Base-by-base conservation (phyloP, 345 rosid species). In the Sonneratia caseolaris region DNA sequence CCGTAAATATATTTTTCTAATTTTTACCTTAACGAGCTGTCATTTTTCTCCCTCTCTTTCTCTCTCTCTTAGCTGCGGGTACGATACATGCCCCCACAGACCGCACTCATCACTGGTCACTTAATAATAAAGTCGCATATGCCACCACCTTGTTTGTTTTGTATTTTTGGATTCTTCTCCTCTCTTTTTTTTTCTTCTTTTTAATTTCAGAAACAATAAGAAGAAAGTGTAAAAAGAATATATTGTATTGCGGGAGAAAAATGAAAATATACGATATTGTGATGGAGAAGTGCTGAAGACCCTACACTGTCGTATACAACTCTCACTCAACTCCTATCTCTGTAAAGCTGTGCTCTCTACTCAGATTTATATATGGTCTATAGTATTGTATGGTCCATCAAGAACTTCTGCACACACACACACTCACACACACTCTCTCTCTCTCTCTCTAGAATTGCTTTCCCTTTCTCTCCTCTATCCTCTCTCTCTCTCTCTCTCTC, bases 381-480 rank as follows among this genome's bases (percentile, higher is more conserved):
- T 37, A 40, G 27, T 59, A 4, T n/a, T n/a, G 82, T 74, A 86
- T 86, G 89, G 89, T 86, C 92, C 88, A 73, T 77, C 47, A 57
- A 57, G 19, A 59, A 62, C 67, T 74, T 68, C 78, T 78, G 80
- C 74, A 76, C 68, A 4, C 13, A 1, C 51, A n/a, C n/a, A n/a
- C n/a, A n/a, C n/a, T n/a, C n/a, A n/a, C n/a, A n/a, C n/a, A n/a
- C n/a, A n/a, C 73, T 57, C 32, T 66, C 77, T 55, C 70, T 43
- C 53, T 70, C 73, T 57, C 22, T 66, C 77, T 55, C 43, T 37
- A 51, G 49, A 65, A 10, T 55, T 59, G 73, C 68, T 56, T 68
- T 71, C 61, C 68, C 56, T 40, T 21, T 37, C 19, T 72, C 66
- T 42, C 70, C 53, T 68, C 55, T 38, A 19, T 66, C 71, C 64